Base-by-base conservation (phyloP, 441 rosid genomes). In the Adansonia rubrostipa region DNA sequence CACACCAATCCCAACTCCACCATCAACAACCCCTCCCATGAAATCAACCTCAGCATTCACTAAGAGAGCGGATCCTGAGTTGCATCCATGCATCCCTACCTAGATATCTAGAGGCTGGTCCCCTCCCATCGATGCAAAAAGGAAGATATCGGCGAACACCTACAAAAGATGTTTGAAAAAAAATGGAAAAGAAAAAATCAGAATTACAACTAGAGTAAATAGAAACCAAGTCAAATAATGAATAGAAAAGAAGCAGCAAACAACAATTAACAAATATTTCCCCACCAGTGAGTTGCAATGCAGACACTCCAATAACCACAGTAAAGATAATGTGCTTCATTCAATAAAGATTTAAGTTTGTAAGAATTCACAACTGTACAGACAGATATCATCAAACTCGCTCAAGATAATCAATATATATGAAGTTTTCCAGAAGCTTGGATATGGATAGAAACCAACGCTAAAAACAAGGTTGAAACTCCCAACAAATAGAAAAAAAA, bases 11-110 rank as follows among this genome's bases (percentile, higher is more conserved):
- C 95, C 98, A 82, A 88, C 96, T 87, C 97, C 94, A 56, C 97
- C 88, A 76, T 97, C 98, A 78, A 92, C 88, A 90, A 92, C 92
- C 90, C 99, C 99, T 82, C 99, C 98, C 99, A 97, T 97, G 88
- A 95, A 97, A 90, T 92, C 99, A 88, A 91, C 93, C 89, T 93
- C 98, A 88, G 99, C 97, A 95, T 93, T 91, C 90, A 93, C 89
- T 85, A 88, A 84, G 85, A 87, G 81, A 85, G 80, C 86, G 80
- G 87, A 83, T 83, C 86, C 90, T 74, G 90, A 86, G 78, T 90
- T 88, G 83, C 89, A 87, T 88, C 88, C 97, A 91, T 92, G 89
- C 96, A 92, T 95, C 86, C 87, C 90, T 84, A 80, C 84, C 85
- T 79, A 76, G 71, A 64, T 44, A 74, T 71, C 86, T 85, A 88